Evolutionary conservation across 257 asterid genomes (phyloP), one percentile per base, ranked within the genome.

Genomic region (Penstemon eatonii): DNA sequence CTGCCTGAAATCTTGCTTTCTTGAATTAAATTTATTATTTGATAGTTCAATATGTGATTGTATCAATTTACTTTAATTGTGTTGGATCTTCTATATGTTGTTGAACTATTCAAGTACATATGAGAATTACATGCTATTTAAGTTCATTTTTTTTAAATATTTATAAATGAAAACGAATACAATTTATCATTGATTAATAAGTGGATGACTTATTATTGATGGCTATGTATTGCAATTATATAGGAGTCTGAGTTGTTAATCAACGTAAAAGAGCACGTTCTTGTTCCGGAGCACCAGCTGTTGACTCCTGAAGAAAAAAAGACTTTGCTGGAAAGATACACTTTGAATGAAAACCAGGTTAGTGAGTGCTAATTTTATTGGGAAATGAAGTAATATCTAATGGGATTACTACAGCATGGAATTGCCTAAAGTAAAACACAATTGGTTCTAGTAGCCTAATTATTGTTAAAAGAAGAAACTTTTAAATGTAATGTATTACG

Each of bases 291-390:
- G 81, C 98, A 92, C 69, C 90, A 86, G 82, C 63, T 89, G 70
- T 93, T 90, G 12, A 72, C 82, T 5, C 60, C 77, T n/a, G 95
- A 80, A 55, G 96, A 92, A 78, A 89, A 92, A 85, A 92, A 85
- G 67, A 81, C 89, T 8, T 69, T 92, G 81, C 85, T 90, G 56
- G 95, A 88, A 66, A 78, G 90, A 84, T 90, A 92, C 76, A 90
- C 96, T 0, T 93, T 92, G 76, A 92, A 90, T 64, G 97, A 90
- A 73, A 86, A 94, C 19, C 97, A 89, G 97, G 97, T 89, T 74
- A 43, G 78, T 71, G 74, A 19, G 42, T 43, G n/a, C 55, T 60
- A 55, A n/a, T 13, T 57, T 3, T 41, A 25, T 12, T 18, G 4
- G 33, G 52, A 15, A 33, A 7, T 38, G 52, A 25, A 42, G n/a